phyloP scores from a whole-genome alignment of 495 filamentous ascomycete species.

The Xylaria palmicola region DNA sequence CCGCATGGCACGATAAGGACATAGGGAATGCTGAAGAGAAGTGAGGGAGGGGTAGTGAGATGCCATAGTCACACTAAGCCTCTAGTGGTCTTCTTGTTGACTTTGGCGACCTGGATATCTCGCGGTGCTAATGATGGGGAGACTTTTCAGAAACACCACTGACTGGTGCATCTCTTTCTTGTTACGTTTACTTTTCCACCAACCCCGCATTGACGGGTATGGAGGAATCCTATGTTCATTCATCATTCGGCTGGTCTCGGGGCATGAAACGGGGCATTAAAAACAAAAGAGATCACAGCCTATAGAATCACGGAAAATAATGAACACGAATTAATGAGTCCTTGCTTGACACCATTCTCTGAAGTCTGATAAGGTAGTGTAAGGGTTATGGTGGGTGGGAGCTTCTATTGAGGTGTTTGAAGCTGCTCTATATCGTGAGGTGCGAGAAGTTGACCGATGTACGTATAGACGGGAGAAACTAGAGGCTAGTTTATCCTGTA shows the following conservation, averaged over 20 bases:
- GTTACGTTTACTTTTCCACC: conserved; percentile 7
- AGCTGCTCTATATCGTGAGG: no score
- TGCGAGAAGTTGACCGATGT: no score
- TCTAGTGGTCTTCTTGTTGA: background rate
- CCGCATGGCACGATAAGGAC: conserved; percentile 14
- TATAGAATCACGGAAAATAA: conserved; percentile 35
- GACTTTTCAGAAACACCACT: background rate
- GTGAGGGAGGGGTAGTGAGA: conserved; percentile 3
- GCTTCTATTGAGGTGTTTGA: no score
- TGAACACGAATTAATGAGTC: conserved; percentile 34
- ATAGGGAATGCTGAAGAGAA: conserved; percentile 6
- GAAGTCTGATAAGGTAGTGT: no score
- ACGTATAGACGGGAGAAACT: no score
- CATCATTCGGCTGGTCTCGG: conserved; percentile 1
- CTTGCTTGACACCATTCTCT: background rate
- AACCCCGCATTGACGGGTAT: conserved; percentile 8
- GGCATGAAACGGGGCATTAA: conserved; percentile 7
- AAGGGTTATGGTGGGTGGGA: no score
- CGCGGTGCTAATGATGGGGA: background rate
- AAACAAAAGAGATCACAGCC: conserved; percentile 12
- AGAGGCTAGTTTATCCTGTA: no score
- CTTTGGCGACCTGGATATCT: conserved; percentile 16
- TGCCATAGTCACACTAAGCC: background rate
- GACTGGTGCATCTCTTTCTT: conserved; percentile 3
- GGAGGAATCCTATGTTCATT: conserved; percentile 8